These are phyloP conservation scores for Claviceps maximensis DNA, from an alignment of 2,329 filamentous ascomycete genomes.

Conservation along the genomic window DNA sequence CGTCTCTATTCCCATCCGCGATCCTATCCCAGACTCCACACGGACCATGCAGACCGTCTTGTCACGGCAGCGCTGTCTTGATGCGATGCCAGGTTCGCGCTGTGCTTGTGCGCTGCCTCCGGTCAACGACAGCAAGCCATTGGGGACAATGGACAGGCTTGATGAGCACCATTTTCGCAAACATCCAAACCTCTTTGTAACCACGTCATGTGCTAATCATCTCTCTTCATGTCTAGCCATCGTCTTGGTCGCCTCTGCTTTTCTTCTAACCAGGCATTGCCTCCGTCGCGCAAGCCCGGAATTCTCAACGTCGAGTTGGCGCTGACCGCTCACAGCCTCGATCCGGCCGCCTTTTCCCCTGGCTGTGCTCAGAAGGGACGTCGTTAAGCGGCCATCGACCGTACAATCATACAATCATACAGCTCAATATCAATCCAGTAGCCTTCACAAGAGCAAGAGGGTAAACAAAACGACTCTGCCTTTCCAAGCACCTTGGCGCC, in stretches of 20 bases:
- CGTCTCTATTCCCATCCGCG: slow-evolving; percentile 21
- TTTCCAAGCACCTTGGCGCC: slow-evolving; percentile 6
- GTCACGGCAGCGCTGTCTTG: slow-evolving; percentile 8
- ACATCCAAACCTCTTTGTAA: not conserved
- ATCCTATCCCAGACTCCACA: slow-evolving; percentile 19
- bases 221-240: not conserved
- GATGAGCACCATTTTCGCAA: slow-evolving; percentile 1
- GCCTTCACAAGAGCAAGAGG: not conserved
- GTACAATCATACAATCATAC: not conserved
- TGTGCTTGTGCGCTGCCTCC: not conserved
- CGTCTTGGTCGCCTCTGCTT: not conserved
- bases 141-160: not conserved
- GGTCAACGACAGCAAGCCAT: slow-evolving; percentile 1
- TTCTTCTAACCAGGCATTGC: slow-evolving; percentile 11
- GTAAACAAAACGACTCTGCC: slow-evolving; percentile 3
- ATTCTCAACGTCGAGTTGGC: slow-evolving; percentile 15
- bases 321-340: slow-evolving; percentile 17
- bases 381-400: not conserved
- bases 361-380: slow-evolving; percentile 10
- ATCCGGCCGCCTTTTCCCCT: slow-evolving; percentile 8
- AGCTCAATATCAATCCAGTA: not conserved
- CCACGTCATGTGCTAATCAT: slow-evolving; percentile 2
- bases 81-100: not conserved
- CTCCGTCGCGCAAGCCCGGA: slow-evolving; percentile 18
- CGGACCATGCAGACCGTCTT: slow-evolving; percentile 12